Base-by-base conservation (phyloP, 176 grass and related monocot species). In the Phoenix roebelenii region DNA sequence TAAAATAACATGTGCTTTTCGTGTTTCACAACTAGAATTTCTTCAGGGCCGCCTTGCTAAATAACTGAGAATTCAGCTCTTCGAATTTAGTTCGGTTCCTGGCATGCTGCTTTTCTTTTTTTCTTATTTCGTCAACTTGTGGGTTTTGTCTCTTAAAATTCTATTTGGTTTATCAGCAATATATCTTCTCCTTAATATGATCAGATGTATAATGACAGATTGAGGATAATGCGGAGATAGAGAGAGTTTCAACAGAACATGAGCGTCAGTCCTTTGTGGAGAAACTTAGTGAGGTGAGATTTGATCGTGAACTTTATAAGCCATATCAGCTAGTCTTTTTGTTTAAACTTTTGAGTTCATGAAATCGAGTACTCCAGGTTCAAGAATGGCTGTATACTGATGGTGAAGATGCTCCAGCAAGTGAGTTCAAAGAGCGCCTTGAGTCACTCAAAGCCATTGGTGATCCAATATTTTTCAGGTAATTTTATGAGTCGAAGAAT, bases 311-410 rank as follows among this genome's bases (percentile, higher is more conserved):
- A 65, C 56, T 18, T 70, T 24, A 22, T 23, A 52, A 5, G 63
- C 25, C n/a, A 18, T 57, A 20, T 64, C 10, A 39, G 61, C 61
- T 88, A 18, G 50, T 63, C 10, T 23, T 48, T 15, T 49, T 51
- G 9, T 44, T 44, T 14, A 44, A 12, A 44, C 35, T 44, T 44
- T 44, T 44, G 35, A 44, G 10, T 12, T 44, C 35, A 44, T 12
- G 10, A 9, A 44, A 44, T 44, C 49, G 63, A 15, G 32, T 64
- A 75, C 16, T 75, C 65, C 68, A 98, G 94, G 94, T 93, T 25
- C 88, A 98, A 69, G 94, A 98, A 54, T 98, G 94, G 94, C 77
- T 98, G 61, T 98, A 98, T 62, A 93, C 85, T 89, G 94, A 98
- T 17, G 94, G 88, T 29, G 94, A 98, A 73, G 94, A 98, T 60